Base-by-base conservation (phyloP, 441 rosid genomes). In the Gossypium trilobum region DNA sequence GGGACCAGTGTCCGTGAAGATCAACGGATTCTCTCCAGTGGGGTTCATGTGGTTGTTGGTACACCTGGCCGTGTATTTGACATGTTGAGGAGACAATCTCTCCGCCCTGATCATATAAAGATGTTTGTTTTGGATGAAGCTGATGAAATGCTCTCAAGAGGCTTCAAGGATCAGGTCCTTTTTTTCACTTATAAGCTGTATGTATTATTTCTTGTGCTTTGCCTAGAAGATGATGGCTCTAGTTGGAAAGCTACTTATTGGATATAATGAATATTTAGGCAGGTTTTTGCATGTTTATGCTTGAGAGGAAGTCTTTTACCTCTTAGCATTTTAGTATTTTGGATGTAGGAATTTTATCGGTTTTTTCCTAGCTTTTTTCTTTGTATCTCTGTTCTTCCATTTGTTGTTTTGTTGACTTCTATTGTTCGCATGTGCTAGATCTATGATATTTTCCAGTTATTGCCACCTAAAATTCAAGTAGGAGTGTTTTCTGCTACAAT, bases 21-120 rank as follows among this genome's bases (percentile, higher is more conserved):
- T 69, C 92, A 87, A 16, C 87, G 90, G 7, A 89, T 91, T 68
- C 89, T 91, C 59, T 87, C 85, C 57, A 82, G 83, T 58, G 97
- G 95, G 17, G 97, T 91, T 39, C 93, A 89, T 78, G 95, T 88
- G 72, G 93, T 91, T 39, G 95, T 91, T 59, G 97, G 95, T 10
- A 89, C 95, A 33, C 97, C 95, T 52, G 93, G 97, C 42, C 97
- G 91, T 83, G 96, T 90, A 2, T 90, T 90, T 77, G 93, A 90
- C 83, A 88, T 90, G 96, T 76, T 90, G 71, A 76, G 88, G 50
- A 84, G 95, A 69, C 93, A 89, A 57, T 88, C 95, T 20, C 89
- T 91, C 42, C 89, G 88, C 3, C 80, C 92, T 66, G 93, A 91
- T 75, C 50, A 78, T 77, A 91, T 91, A 74, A 89, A 74, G 75